Base-by-base conservation (phyloP, 2,329 filamentous ascomycete genomes). In the Cadophora sp. region DNA sequence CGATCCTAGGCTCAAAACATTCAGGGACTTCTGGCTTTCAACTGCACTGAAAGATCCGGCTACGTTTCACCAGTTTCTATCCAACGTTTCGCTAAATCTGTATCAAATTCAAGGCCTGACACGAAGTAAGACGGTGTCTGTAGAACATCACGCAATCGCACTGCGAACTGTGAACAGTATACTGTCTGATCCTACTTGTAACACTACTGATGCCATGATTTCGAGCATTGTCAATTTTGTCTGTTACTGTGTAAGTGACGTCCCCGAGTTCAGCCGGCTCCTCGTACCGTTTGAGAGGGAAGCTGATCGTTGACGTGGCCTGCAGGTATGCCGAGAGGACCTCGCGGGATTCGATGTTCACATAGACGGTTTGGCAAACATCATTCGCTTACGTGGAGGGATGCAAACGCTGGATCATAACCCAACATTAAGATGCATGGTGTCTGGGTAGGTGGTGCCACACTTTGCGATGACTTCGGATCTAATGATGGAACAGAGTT, bases 181-280 rank as follows among this genome's bases (percentile, higher is more conserved):
- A n/a, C 60, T 62, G 14, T 46, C 40, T 50, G 60, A 62, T 37
- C 60, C 60, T 1, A 16, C 29, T 12, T 19, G 16, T 46, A 48
- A 48, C 6, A 51, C 43, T 22, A 22, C 24, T 29, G 60, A 62
- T 11, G 60, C 40, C 6, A 31, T 62, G 1, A 24, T 62, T n/a
- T 26, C 60, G 7, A 62, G 60, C 22, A 37, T 62, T 27, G 60
- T 51, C 26, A 50, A 43, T 4, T 62, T 62, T 31, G 43, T 51
- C 19, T 62, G 60, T 16, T 62, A 62, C 22, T 50, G 60, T 62
- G 60, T 62, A 50, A 27, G 60, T 48, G 55, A 37, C 12, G 9
- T 26, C 9, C 19, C 22, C 2, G 29, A 12, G 55, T 29, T n/a
- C n/a, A 1, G 40, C 6, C 12, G 16, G 3, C 40, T 3, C 4